Evolutionary conservation across 169 alveolate genomes (phyloP), one percentile per base, ranked within the genome.

Genomic region (Babesia ovata): DNA sequence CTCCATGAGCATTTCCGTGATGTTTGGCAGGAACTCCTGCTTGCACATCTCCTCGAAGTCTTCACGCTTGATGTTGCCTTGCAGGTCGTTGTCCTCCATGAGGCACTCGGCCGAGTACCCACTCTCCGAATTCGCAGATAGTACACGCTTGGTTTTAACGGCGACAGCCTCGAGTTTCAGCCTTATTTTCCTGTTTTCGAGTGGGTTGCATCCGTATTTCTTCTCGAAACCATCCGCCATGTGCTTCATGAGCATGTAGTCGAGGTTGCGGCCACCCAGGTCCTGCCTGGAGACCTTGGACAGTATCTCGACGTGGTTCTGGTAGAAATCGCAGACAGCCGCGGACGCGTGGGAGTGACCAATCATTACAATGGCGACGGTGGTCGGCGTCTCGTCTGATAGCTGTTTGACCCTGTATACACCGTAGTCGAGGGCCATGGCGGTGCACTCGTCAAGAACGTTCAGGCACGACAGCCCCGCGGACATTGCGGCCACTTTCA

Each of bases 381-480:
- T 85, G 59, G 97, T 93, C 22, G 96, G 94, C 48, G 75, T 90
- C 22, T 93, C 93, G 22, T 94, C 97, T 52, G 91, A 94, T 60
- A 97, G 95, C 70, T 95, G 97, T 56, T 91, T 89, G 76, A 93
- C 91, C 77, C 99, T 92, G 86, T 95, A 96, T 79, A 98, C 94
- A 4, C 99, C 99, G 85, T 98, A 98, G 86, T 96, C 97, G 42
- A 98, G 91, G 14, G 99, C 97, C 63, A 96, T 95, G 2, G 99
- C 99, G 59, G 99, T 94, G 63, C 95, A 92, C 72, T 98, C 99
- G 76, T 96, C 95, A 60, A 98, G 88, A 39, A 98, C 77, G 63
- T 98, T 92, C 44, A 95, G 75, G 57, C 98, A 93, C 33, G 96
- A 92, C 14, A 96, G 88, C 19, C 97, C 98, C 19, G 99, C 98